Evolutionary conservation across 257 asterid genomes (phyloP).

Genomic region (Solanum medicagineum): DNA sequence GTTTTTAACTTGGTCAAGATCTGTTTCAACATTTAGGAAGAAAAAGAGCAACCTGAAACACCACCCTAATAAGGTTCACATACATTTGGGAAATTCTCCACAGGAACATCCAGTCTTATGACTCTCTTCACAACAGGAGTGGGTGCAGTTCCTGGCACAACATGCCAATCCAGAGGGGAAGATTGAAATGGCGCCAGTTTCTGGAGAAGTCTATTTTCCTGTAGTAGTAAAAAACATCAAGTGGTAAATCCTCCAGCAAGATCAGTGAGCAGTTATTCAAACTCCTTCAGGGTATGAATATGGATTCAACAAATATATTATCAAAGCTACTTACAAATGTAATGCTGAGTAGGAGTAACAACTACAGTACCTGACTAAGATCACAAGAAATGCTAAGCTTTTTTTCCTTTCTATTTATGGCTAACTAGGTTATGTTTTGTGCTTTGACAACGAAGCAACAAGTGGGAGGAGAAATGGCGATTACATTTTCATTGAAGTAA

Average conservation of each 20-base stretch:
- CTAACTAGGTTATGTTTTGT: background rate
- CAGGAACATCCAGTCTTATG: conserved; percentile 66
- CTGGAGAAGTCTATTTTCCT: conserved; percentile 56
- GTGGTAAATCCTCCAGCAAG: background rate
- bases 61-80: conserved; percentile 5
- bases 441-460: background rate
- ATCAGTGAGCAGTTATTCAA: background rate
- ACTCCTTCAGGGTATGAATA: background rate
- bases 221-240: conserved; percentile 1
- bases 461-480: background rate
- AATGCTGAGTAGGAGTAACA: background rate
- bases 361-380: background rate
- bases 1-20: conserved; percentile 4
- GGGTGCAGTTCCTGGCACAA: conserved; percentile 33
- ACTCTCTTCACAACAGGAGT: conserved; percentile 59
- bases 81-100: conserved; percentile 68
- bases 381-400: background rate
- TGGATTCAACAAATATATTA: background rate
- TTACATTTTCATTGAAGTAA: background rate
- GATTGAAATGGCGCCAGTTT: conserved; percentile 46
- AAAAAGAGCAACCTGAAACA: background rate
- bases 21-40: background rate
- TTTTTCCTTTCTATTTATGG: background rate
- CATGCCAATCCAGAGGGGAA: conserved; percentile 46
- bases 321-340: background rate